phyloP scores from a whole-genome alignment of 768 basidiomycete genomes.

The Russula virescens region DNA sequence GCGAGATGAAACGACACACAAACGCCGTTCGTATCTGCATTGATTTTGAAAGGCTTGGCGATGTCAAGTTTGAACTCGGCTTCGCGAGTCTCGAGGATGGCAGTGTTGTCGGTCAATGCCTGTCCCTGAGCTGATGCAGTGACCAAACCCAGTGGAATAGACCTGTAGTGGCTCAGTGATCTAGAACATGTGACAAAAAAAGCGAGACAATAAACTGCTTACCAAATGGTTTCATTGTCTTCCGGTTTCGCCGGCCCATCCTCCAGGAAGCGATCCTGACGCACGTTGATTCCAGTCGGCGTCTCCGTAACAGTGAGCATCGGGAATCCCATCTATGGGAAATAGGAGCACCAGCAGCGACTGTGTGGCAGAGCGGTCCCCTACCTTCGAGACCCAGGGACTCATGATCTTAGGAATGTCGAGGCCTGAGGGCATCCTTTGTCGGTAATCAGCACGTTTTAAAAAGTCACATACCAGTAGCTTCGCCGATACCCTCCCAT shows the following conservation, averaged over 20 bases:
- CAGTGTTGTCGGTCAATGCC: constrained; percentile 49
- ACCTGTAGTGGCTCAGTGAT: constrained; percentile 40
- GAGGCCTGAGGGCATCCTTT: constrained; percentile 35
- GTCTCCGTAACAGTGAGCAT: constrained; percentile 82
- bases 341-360: neutral
- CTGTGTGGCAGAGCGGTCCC: neutral
- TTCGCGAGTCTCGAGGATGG: constrained; percentile 65
- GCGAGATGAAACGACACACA: constrained; percentile 46
- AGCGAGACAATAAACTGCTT: neutral
- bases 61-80: constrained; percentile 66
- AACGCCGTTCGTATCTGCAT: constrained; percentile 82
- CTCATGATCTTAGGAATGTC: constrained; percentile 81
- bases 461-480: constrained; percentile 45
- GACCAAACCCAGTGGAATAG: constrained; percentile 71
- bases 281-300: constrained; percentile 62
- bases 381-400: constrained; percentile 82
- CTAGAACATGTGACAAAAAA: neutral
- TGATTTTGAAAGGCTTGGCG: constrained; percentile 79
- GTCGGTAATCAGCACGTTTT: neutral
- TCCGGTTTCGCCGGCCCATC: constrained; percentile 71
- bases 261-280: constrained; percentile 90
- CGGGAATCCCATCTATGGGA: constrained; percentile 68
- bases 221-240: constrained; percentile 90
- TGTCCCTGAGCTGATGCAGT: constrained; percentile 58
- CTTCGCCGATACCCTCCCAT: constrained; percentile 77